These are phyloP conservation scores for Colletotrichum aenigma DNA, from an alignment of 2,329 filamentous ascomycete species.

Conservation along the genomic window DNA sequence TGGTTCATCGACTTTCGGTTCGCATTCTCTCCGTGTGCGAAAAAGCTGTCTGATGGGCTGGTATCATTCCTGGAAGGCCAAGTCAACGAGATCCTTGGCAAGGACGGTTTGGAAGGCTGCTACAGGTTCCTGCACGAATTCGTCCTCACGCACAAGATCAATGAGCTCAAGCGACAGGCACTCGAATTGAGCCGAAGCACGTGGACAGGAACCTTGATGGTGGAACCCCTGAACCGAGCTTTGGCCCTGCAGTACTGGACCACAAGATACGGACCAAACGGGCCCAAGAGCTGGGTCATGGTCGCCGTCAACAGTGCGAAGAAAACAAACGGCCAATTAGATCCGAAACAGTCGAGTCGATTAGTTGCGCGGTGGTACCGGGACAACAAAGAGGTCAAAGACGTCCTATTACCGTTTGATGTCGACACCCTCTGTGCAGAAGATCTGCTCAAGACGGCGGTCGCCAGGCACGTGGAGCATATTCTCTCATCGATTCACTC, in stretches of 20 bases:
- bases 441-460: slow-evolving; percentile 71
- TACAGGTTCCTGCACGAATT: slow-evolving; percentile 89
- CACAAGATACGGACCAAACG: slow-evolving; percentile 57
- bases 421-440: slow-evolving; percentile 74
- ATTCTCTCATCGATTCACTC: slow-evolving; percentile 71
- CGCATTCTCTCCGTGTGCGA: slow-evolving; percentile 73
- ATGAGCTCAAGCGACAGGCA: slow-evolving; percentile 80
- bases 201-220: slow-evolving; percentile 79
- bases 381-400: slow-evolving; percentile 75
- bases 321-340: slow-evolving; percentile 41
- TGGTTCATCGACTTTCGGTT: slow-evolving; percentile 95
- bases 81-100: slow-evolving; percentile 73
- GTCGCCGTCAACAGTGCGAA: slow-evolving; percentile 77
- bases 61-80: slow-evolving; percentile 70
- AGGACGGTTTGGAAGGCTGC: slow-evolving; percentile 77
- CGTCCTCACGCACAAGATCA: slow-evolving; percentile 88
- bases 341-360: slow-evolving; percentile 53
- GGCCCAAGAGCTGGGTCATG: slow-evolving; percentile 88
- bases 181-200: slow-evolving; percentile 68
- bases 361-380: slow-evolving; percentile 82
- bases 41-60: slow-evolving; percentile 64
- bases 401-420: slow-evolving; percentile 71
- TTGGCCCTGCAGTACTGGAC: slow-evolving; percentile 93
- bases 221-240: slow-evolving; percentile 81
- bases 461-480: slow-evolving; percentile 75